Evolutionary conservation across 345 rosid species (phyloP).

Genomic region (Odontarrhena argentea): DNA sequence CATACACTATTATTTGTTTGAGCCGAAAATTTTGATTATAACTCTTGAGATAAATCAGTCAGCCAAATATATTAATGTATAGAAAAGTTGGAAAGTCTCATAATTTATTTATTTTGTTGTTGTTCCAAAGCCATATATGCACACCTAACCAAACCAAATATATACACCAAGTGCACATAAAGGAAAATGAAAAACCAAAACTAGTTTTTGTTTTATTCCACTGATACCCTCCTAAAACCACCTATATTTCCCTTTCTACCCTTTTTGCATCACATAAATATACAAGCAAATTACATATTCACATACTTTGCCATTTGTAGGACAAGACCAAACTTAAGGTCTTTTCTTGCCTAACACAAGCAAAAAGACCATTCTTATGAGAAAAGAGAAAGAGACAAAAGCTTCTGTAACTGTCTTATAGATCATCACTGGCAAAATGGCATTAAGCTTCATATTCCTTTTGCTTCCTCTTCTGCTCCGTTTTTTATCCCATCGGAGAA

Average conservation of each 20-base stretch:
- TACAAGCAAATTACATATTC: constrained; percentile 41
- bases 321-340: constrained; percentile 30
- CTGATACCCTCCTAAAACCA: constrained; percentile 24
- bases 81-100: constrained; percentile 19
- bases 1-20: not conserved
- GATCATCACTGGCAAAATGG: constrained; percentile 32
- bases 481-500: constrained; percentile 69
- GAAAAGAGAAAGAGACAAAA: constrained; percentile 20
- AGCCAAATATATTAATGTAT: no score
- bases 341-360: constrained; percentile 22
- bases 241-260: constrained; percentile 38
- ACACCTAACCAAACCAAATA: constrained; percentile 41
- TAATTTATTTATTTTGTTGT: constrained; percentile 12
- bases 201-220: constrained; percentile 40
- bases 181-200: constrained; percentile 24
- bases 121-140: constrained; percentile 27
- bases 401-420: constrained; percentile 29
- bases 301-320: constrained; percentile 32
- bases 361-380: constrained; percentile 28
- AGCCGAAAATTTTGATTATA: constrained; percentile 7
- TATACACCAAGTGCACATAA: constrained; percentile 34
- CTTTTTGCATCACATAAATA: constrained; percentile 37
- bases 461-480: not conserved
- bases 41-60: constrained; percentile 6
- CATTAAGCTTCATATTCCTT: constrained; percentile 20